Evolutionary conservation across 1,139 yeast genomes (phyloP).

Genomic region (Pichia sp.): DNA sequence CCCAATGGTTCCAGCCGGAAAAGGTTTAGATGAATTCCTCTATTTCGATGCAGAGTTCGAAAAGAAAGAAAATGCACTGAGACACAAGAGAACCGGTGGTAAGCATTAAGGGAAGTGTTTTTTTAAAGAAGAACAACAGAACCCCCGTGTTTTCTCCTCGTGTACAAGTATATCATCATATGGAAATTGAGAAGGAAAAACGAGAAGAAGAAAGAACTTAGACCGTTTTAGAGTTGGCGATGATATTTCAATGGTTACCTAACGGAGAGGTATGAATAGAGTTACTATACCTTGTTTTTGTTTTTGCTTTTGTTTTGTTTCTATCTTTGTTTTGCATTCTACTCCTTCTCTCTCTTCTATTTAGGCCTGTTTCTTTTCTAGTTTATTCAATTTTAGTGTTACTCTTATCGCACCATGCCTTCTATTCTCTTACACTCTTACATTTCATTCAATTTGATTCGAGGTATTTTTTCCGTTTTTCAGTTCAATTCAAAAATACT

Average conservation of each 20-base stretch:
- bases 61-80: constrained; percentile 61
- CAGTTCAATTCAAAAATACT: neutral
- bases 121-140: neutral
- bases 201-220: neutral
- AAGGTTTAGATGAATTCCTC: constrained; percentile 88
- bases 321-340: neutral
- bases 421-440: neutral
- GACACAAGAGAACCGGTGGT: constrained; percentile 58
- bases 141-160: neutral
- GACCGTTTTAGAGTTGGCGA: neutral
- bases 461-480: neutral
- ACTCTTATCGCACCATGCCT: neutral
- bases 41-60: constrained; percentile 79
- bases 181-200: neutral
- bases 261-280: constrained; percentile 1
- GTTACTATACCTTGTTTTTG: too few species aligned
- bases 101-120: constrained; percentile 34
- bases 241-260: neutral
- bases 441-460: neutral
- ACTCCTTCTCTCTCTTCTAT: neutral
- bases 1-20: constrained; percentile 98
- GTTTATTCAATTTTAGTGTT: neutral
- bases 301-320: neutral
- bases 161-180: neutral
- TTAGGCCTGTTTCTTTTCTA: neutral